These are phyloP conservation scores for Thalassiosira ordinaria DNA, from an alignment of 352 stramenopile genomes.

Conservation along the genomic window DNA sequence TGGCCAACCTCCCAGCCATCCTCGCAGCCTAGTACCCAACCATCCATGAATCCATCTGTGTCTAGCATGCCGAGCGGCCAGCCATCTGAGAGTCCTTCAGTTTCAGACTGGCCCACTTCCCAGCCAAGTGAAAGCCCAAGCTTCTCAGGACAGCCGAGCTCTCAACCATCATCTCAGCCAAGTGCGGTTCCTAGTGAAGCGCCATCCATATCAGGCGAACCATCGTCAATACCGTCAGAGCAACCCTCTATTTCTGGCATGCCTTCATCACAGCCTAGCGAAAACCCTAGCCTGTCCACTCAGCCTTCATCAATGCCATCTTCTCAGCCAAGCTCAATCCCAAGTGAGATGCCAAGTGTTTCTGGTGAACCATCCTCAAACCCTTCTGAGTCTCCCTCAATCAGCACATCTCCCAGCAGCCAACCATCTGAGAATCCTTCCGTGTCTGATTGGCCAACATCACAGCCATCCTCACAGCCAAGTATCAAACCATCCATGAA, in stretches of 20 bases:
- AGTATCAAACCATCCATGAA: background rate
- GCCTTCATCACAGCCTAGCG: background rate
- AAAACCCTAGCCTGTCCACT: background rate
- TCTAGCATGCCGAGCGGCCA: background rate
- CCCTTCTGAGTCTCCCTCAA: background rate
- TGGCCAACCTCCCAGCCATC: background rate
- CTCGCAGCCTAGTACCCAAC: background rate
- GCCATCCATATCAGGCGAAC: background rate
- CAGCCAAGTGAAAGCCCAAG: background rate
- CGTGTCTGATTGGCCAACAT: constrained; percentile 10
- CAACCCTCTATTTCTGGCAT: background rate
- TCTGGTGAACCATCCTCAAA: background rate
- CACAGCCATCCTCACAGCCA: background rate
- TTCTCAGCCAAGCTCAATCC: background rate
- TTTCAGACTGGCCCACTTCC: background rate
- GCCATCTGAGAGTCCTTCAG: background rate
- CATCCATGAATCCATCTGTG: background rate
- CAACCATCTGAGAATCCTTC: constrained; percentile 1
- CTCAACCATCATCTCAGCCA: background rate
- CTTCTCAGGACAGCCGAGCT: background rate
- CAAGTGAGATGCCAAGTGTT: background rate
- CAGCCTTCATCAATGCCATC: background rate
- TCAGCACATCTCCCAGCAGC: background rate
- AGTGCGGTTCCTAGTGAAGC: background rate
- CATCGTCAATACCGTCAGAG: background rate